phyloP scores from a whole-genome alignment of 192 early-diverging fungal species.

The Spizellomyces punctatus region DNA sequence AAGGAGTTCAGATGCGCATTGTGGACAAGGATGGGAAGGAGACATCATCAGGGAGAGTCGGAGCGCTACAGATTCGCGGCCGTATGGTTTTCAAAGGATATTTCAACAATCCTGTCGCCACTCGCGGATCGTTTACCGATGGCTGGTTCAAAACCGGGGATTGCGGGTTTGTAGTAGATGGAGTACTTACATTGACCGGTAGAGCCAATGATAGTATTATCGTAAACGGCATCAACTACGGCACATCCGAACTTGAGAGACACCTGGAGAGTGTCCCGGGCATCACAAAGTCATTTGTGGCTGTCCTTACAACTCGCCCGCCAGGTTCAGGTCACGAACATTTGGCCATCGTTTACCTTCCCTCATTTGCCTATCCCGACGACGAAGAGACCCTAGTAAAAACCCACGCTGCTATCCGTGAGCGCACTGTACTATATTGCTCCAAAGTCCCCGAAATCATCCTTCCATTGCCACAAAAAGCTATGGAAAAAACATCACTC shows the following conservation, averaged over 20 bases:
- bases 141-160: constrained; percentile 8
- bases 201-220: constrained; percentile 3
- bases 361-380: background rate
- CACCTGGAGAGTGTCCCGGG: background rate
- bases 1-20: too few relatives aligned
- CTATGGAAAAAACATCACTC: constrained; percentile 3
- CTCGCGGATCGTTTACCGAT: background rate
- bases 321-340: constrained; percentile 1
- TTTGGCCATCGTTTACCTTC: constrained; percentile 8
- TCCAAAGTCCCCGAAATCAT: background rate
- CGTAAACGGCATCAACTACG: constrained; percentile 2
- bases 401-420: constrained; percentile 5
- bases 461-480: background rate
- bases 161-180: background rate
- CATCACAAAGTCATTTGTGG: constrained; percentile 4
- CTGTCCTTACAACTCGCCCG: background rate
- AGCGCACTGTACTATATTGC: background rate
- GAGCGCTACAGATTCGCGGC: too few relatives aligned
- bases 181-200: constrained; percentile 1
- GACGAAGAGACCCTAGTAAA: background rate
- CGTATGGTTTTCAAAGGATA: background rate
- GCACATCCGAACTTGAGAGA: background rate
- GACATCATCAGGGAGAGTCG: too few relatives aligned
- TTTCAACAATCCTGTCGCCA: background rate
- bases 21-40: too few relatives aligned